Base-by-base conservation (phyloP, 345 rosid genomes). In the Microthlaspi erraticum region DNA sequence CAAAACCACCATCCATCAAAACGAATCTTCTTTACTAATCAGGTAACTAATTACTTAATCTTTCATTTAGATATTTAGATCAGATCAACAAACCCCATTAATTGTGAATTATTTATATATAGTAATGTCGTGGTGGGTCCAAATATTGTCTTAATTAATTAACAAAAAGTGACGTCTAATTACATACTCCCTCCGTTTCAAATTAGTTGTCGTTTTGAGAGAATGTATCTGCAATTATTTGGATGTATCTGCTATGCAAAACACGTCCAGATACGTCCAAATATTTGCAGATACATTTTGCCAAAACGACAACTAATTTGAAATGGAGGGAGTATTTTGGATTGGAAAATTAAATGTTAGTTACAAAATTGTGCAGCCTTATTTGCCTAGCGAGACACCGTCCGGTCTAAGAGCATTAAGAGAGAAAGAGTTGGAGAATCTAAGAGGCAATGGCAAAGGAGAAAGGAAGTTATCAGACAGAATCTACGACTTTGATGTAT, bases 11-110 rank as follows among this genome's bases (percentile, higher is more conserved):
- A 88, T 58, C 84, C 92, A 37, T 77, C 59, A 2, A 84, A 81
- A 75, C 84, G 99, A 54, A 85, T 92, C 5, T 86, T 95, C 81
- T 95, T 95, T 78, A 72, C 87, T 71, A 95, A 95, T 71, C 74
- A 89, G 97, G 99, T 92, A 76, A 34, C 11, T 18, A 44, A 14
- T 49, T 63, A 36, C 18, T 41, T 16, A 26, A 12, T 12, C 5
- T 5, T 9, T 19, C 2, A 50, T 45, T 37, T n/a, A n/a, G n/a
- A n/a, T n/a, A 26, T 34, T 26, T 26, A 26, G 34, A 13, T 39
- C 11, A 2, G 17, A 13, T 67, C 32, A 54, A 42, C 39, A 19
- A 11, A 33, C 0, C 13, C 18, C n/a, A n/a, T 65, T 73, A 36
- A 48, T 48, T 73, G 44, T 38, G 18, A 46, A 39, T 39, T 8